Percentiles rank a stretch among this genome's conserved stretches.
Evolutionary conservation across 192 early-diverging fungal species (phyloP).

Genomic region (Pilaira anomala): DNA sequence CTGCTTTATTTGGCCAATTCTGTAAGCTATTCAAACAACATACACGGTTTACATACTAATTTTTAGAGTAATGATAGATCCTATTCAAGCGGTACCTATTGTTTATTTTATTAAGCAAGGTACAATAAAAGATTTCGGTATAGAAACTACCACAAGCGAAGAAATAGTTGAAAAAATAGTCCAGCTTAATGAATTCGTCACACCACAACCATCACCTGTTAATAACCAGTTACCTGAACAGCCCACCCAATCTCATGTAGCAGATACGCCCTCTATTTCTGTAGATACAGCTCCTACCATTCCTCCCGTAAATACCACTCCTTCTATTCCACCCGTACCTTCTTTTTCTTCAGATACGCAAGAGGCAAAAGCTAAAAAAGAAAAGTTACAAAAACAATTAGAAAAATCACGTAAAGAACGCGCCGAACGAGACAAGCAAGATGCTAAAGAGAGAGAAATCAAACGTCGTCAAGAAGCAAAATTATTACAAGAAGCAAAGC

Average conservation of each 20-base stretch:
- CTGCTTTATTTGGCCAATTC: constrained; percentile 29
- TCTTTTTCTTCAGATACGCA: background rate
- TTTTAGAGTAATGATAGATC: constrained; percentile 10
- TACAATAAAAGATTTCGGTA: constrained; percentile 25
- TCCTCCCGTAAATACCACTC: background rate
- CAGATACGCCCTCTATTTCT: background rate
- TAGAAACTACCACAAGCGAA: constrained; percentile 7
- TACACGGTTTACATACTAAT: too few relatives aligned
- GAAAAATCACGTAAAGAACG: constrained; percentile 1
- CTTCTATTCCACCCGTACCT: background rate
- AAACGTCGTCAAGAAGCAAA: constrained; percentile 29
- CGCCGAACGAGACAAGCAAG: constrained; percentile 10
- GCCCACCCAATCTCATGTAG: background rate
- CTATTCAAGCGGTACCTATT: constrained; percentile 16
- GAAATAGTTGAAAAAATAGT: constrained; percentile 9
- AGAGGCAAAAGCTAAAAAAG: constrained; percentile 4
- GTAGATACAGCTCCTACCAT: background rate
- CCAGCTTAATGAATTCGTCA: background rate
- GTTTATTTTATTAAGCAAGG: constrained; percentile 31
- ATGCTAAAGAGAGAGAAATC: constrained; percentile 20
- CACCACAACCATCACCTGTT: background rate
- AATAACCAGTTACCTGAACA: background rate
- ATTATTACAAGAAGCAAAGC: constrained; percentile 13
- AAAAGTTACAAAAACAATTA: constrained; percentile 2
- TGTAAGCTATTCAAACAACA: constrained; percentile 12